phyloP scores from a whole-genome alignment of 495 filamentous ascomycete genomes.

The Aspergillus cristatus region DNA sequence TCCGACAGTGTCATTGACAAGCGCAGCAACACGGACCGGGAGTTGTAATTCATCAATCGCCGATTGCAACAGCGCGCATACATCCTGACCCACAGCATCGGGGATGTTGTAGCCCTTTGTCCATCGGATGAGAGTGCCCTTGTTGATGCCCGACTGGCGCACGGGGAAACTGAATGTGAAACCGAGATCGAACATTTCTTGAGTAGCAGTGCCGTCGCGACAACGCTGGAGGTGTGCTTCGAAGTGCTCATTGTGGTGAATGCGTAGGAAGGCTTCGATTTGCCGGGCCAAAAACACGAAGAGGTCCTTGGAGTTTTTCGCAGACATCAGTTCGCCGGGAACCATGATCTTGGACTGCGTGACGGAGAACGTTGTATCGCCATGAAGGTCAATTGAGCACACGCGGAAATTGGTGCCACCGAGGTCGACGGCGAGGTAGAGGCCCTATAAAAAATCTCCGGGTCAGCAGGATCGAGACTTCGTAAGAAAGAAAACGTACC shows the following conservation, averaged over 20 bases:
- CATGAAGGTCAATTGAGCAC: constrained; percentile 85
- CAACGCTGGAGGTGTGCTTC: constrained; percentile 55
- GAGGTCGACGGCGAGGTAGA: constrained; percentile 93
- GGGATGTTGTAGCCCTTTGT: constrained; percentile 97
- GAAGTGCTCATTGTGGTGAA: constrained; percentile 87
- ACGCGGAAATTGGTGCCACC: constrained; percentile 98
- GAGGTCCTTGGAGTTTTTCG: constrained; percentile 75
- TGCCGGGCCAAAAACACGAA: constrained; percentile 91
- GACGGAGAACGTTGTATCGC: constrained; percentile 85
- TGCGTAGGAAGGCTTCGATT: constrained; percentile 75
- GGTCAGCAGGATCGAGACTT: constrained; percentile 17
- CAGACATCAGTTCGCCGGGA: constrained; percentile 81
- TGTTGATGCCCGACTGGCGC: constrained; percentile 87
- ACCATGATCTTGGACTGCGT: constrained; percentile 89
- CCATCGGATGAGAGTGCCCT: constrained; percentile 86
- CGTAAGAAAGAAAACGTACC: constrained; percentile 20
- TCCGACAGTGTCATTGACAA: constrained; percentile 96
- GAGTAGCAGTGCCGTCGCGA: constrained; percentile 45
- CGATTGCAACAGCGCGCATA: constrained; percentile 79
- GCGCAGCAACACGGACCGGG: constrained; percentile 83
- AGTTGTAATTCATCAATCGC: constrained; percentile 83
- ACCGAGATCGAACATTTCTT: constrained; percentile 79
- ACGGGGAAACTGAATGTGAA: constrained; percentile 99
- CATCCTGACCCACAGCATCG: constrained; percentile 88
- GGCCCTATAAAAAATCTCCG: constrained; percentile 50